These are phyloP conservation scores for Mollisiaceae sp. DNA, from an alignment of 2,329 filamentous ascomycete species.

Conservation along the genomic window DNA sequence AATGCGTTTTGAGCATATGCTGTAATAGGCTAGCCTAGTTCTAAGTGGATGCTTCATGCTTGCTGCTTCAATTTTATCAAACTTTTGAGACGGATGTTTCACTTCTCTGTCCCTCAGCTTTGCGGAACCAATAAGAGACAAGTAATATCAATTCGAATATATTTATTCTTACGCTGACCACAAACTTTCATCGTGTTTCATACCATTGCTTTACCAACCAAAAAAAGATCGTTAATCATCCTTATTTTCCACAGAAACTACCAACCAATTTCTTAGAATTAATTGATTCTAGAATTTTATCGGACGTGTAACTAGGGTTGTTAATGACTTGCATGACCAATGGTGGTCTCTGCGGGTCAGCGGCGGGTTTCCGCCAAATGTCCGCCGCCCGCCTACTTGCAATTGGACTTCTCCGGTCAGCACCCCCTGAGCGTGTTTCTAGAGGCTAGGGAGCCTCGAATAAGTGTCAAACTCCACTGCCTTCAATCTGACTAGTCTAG, in stretches of 20 bases:
- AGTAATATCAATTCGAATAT: too few relatives aligned
- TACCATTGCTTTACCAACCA: too few relatives aligned
- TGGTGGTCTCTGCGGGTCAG: neutral
- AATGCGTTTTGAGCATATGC: too few relatives aligned
- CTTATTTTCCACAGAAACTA: neutral
- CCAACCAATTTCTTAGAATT: neutral
- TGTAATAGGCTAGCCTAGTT: too few relatives aligned
- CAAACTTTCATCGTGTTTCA: too few relatives aligned
- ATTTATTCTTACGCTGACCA: too few relatives aligned
- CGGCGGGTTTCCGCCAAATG: neutral
- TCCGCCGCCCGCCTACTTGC: neutral
- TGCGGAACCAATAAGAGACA: neutral
- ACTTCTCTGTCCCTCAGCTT: neutral
- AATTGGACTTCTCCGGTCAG: neutral
- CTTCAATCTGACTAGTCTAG: too few relatives aligned
- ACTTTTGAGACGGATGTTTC: too few relatives aligned
- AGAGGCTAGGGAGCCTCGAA: too few relatives aligned
- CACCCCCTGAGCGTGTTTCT: too few relatives aligned
- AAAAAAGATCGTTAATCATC: neutral
- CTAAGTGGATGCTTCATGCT: neutral
- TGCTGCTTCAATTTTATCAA: too few relatives aligned
- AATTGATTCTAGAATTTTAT: neutral
- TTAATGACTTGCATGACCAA: neutral
- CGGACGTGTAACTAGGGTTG: neutral
- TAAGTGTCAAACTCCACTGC: too few relatives aligned